Base-by-base conservation (phyloP, 805 yeast species). In the Scheffersomyces coipomensis region DNA sequence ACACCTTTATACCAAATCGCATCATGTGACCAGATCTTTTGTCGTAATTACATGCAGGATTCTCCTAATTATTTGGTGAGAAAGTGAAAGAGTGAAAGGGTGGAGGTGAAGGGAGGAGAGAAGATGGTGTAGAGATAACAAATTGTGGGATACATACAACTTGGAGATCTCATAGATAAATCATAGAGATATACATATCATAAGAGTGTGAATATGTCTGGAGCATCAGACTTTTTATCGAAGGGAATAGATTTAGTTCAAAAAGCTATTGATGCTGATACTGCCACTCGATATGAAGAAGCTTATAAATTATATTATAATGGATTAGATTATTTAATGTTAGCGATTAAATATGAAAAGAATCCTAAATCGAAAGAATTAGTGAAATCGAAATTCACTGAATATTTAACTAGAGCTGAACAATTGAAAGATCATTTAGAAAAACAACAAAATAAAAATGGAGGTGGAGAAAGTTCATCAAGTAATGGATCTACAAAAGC, bases 241-340 rank as follows among this genome's bases (percentile, higher is more conserved):
- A 93, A 93, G 59, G 99, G 97, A n/a, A 89, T 93, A 18, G 97
- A 89, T 46, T 74, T 89, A 26, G 95, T 93, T 15, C 95, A 89
- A 58, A 85, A 84, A 62, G 99, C 99, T 18, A 89, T 93, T 39
- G 97, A 89, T 58, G 88, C 95, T 5, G 99, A 93, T 59, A 81
- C 88, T 13, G 89, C 89, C 18, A 83, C 91, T 37, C 76, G 83
- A 48, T 91, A 90, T 53, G 96, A 88, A 38, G 98, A 93, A 50
- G 98, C 99, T 0, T 91, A 91, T 62, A 86, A 88, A 44, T 76
- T 88, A 33, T 93, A 93, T 64, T 90, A 87, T 68, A 86, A 86
- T 53, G 97, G 97, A 1, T 71, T 93, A 40, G 98, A 93, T 62
- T 93, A 93, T 64, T 72, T 93, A 52, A 89, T 93, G 97, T 73